These are phyloP conservation scores for Aspergillus haitiensis DNA, from an alignment of 495 filamentous ascomycete genomes.

Conservation along the genomic window DNA sequence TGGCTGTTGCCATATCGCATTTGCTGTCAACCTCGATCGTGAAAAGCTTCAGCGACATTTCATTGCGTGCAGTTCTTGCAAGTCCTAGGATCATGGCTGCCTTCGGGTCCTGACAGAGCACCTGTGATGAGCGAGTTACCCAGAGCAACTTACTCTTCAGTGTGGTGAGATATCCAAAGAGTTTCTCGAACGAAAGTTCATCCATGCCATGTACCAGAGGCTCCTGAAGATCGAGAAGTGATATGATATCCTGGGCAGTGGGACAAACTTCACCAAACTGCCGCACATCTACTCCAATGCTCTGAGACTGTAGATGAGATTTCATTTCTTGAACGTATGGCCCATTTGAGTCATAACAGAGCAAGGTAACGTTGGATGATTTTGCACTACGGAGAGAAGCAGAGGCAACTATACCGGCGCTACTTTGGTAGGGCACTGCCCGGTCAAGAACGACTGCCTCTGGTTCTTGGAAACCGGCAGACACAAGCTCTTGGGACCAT, in stretches of 20 bases:
- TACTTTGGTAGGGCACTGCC: conserved; percentile 31
- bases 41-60: conserved; percentile 4
- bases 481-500: conserved; percentile 34
- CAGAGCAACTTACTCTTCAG: background rate
- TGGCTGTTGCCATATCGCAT: too few relatives aligned
- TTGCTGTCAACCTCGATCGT: background rate
- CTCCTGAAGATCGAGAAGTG: background rate
- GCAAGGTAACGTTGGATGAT: background rate
- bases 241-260: background rate
- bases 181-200: too few relatives aligned
- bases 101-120: conserved; percentile 9
- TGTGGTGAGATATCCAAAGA: too few relatives aligned
- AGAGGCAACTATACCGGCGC: conserved; percentile 27
- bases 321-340: background rate
- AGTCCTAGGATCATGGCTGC: conserved; percentile 1
- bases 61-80: background rate
- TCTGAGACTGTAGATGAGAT: background rate
- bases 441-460: conserved; percentile 26
- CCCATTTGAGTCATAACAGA: background rate
- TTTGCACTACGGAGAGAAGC: background rate
- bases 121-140: conserved; percentile 2
- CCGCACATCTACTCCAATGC: too few relatives aligned
- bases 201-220: background rate
- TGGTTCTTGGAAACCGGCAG: conserved; percentile 34
- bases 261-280: background rate